Evolutionary conservation across 1,284 basidiomycete genomes (phyloP).

Genomic region (Rhodotorula sp.): DNA sequence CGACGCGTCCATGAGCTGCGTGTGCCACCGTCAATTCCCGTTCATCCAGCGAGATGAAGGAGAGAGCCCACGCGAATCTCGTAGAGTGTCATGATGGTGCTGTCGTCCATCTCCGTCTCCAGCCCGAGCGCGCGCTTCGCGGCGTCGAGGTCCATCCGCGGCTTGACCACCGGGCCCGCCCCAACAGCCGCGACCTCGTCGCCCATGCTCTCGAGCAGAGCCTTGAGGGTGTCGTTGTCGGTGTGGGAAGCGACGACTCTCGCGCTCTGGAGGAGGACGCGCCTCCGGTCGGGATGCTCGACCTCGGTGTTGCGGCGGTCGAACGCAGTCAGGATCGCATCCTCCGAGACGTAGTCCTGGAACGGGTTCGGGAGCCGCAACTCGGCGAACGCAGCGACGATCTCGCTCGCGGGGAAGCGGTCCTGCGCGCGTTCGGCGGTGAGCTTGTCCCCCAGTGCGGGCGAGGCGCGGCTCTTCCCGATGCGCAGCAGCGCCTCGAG

Average conservation of each 20-base stretch:
- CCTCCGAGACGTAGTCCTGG: conserved; percentile 63
- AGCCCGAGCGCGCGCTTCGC: conserved; percentile 75
- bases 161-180: conserved; percentile 57
- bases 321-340: conserved; percentile 69
- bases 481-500: conserved; percentile 23
- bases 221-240: conserved; percentile 65
- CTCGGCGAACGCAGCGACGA: conserved; percentile 30
- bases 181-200: conserved; percentile 48
- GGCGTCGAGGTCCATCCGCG: conserved; percentile 67
- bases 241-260: conserved; percentile 50
- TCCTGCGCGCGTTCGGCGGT: conserved; percentile 20
- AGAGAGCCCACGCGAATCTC: conserved; percentile 64
- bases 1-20: conserved; percentile 65
- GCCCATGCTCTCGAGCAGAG: conserved; percentile 64
- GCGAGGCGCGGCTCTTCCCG: conserved; percentile 7
- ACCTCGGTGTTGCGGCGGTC: conserved; percentile 51
- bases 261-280: conserved; percentile 30
- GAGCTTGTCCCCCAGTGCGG: conserved; percentile 20
- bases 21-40: conserved; percentile 10
- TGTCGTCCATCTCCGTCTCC: conserved; percentile 69
- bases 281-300: conserved; percentile 20
- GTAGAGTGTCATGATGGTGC: conserved; percentile 71
- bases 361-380: conserved; percentile 58
- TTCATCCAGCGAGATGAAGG: no score
- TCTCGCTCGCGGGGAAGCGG: conserved; percentile 4